phyloP scores from a whole-genome alignment of 345 rosid genomes.

The Citrus mangshanensis region DNA sequence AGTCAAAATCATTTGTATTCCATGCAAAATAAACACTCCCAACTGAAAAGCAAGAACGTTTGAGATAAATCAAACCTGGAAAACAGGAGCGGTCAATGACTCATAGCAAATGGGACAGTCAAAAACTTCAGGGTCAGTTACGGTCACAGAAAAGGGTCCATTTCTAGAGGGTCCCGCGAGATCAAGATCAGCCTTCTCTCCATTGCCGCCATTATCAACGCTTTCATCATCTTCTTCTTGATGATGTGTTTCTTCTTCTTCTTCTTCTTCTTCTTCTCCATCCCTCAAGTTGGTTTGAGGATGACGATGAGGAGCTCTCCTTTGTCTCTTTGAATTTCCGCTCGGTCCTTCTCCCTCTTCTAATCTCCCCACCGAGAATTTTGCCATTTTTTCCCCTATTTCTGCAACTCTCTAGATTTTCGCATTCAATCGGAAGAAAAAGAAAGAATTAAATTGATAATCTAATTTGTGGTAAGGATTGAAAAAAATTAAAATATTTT shows the following conservation, averaged over 20 bases:
- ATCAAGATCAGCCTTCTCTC: slow-evolving; percentile 1
- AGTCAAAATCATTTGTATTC: not conserved
- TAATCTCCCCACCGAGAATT: slow-evolving; percentile 29
- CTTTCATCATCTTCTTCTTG: not conserved
- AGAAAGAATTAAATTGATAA: too few relatives aligned
- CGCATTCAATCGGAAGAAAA: not conserved
- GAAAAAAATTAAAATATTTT: not conserved
- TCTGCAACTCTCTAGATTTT: too few relatives aligned
- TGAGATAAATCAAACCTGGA: slow-evolving; percentile 35
- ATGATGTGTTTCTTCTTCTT: not conserved
- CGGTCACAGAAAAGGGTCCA: slow-evolving; percentile 26
- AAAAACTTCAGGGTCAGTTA: slow-evolving; percentile 51
- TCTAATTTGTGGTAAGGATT: too few relatives aligned
- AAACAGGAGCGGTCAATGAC: slow-evolving; percentile 46
- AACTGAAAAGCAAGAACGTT: not conserved
- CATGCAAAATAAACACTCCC: not conserved
- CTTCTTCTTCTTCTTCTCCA: slow-evolving; percentile 4
- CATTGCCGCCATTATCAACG: not conserved
- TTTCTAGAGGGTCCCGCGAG: slow-evolving; percentile 11
- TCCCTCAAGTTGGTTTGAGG: not conserved
- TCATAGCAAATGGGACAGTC: slow-evolving; percentile 55
- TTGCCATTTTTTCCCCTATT: slow-evolving; percentile 18
- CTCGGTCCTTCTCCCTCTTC: slow-evolving; percentile 38
- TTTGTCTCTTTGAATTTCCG: slow-evolving; percentile 22
- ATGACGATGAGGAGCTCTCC: not conserved